A percentile compares a stretch with the other conserved stretches of the same genome.
Evolutionary conservation across 768 basidiomycete species (phyloP).

Genomic region (Pleurotus tuber-regium): DNA sequence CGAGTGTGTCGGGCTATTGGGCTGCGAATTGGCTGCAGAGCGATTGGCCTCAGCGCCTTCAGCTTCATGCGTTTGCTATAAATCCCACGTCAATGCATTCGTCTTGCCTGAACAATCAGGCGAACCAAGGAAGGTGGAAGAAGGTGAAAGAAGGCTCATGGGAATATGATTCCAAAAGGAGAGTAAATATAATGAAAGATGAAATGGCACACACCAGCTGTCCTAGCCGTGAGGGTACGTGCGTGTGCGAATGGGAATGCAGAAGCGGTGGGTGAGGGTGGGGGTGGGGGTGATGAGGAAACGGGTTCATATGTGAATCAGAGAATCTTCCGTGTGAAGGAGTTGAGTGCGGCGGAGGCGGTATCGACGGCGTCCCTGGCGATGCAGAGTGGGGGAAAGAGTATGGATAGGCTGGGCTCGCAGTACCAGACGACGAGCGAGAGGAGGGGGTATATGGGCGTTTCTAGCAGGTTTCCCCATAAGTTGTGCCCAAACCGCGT

Average conservation of each 20-base stretch:
- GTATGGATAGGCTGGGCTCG: constrained; percentile 42
- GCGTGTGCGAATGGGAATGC: constrained; percentile 14
- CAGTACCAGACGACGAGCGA: constrained; percentile 46
- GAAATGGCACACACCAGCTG: constrained; percentile 27
- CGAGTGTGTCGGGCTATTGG: constrained; percentile 4
- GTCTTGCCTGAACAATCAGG: neutral
- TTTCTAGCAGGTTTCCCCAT: constrained; percentile 35
- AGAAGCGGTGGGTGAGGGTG: constrained; percentile 12
- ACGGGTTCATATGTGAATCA: constrained; percentile 27
- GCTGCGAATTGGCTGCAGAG: neutral
- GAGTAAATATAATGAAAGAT: constrained; percentile 1
- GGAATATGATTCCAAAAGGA: neutral
- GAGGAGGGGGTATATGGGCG: constrained; percentile 40
- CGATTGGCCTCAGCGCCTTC: neutral
- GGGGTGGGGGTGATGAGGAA: constrained; percentile 13
- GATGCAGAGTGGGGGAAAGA: constrained; percentile 23
- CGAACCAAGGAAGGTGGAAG: neutral
- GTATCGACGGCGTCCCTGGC: constrained; percentile 16
- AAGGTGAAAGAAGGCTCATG: neutral
- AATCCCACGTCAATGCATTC: neutral
- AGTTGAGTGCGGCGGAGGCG: constrained; percentile 21
- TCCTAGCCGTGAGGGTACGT: constrained; percentile 35
- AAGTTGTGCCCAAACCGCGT: constrained; percentile 13
- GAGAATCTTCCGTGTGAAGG: constrained; percentile 20
- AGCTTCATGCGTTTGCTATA: constrained; percentile 4